Evolutionary conservation across 805 yeast genomes (phyloP).

Genomic region (Alloascoidea hylecoeti): DNA sequence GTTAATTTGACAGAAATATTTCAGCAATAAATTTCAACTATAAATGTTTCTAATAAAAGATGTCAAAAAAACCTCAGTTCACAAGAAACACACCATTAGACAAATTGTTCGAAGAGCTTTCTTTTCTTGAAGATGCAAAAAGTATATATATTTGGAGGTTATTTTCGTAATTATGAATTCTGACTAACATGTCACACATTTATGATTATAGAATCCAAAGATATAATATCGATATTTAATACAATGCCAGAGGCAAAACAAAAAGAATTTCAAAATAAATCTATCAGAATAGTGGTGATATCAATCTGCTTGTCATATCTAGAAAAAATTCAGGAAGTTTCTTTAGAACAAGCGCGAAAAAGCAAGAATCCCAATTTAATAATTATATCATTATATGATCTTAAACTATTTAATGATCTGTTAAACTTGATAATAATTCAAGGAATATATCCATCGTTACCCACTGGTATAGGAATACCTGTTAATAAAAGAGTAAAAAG

Average conservation of each 20-base stretch:
- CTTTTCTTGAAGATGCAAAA: too few species aligned
- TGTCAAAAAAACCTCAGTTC: not conserved
- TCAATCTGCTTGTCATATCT: not conserved
- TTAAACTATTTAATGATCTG: slow-evolving; percentile 56
- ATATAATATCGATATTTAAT: too few species aligned
- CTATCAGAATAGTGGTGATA: not conserved
- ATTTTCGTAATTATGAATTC: too few species aligned
- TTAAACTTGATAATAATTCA: slow-evolving; percentile 51
- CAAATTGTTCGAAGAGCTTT: slow-evolving; percentile 1
- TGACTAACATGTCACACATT: too few species aligned
- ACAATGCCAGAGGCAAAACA: too few species aligned
- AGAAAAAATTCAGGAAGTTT: not conserved
- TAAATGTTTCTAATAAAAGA: too few species aligned
- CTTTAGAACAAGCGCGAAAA: not conserved
- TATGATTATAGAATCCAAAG: too few species aligned
- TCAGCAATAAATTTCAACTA: too few species aligned
- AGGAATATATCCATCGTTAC: slow-evolving; percentile 56
- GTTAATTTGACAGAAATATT: too few species aligned
- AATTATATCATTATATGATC: slow-evolving; percentile 71
- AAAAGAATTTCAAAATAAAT: too few species aligned
- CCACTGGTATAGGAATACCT: slow-evolving; percentile 47
- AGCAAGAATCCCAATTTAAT: slow-evolving; percentile 12
- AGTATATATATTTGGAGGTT: too few species aligned
- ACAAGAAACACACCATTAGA: not conserved
- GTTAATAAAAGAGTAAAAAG: slow-evolving; percentile 43